Evolutionary conservation across 179 eudicot species (phyloP).

Genomic region (Sideroxylon spinosum): DNA sequence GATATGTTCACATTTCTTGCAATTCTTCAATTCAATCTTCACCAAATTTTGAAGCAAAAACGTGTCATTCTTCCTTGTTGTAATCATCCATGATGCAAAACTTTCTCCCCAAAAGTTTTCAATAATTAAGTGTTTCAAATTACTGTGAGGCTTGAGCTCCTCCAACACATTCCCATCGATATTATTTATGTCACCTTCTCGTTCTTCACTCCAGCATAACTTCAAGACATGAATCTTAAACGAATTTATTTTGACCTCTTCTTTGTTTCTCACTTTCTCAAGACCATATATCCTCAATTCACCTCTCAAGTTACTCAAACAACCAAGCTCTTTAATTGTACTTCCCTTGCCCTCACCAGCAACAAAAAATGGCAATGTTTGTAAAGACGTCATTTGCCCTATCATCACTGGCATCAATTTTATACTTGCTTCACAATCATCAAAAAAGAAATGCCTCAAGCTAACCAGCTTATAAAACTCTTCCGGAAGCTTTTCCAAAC

Average conservation of each 20-base stretch:
- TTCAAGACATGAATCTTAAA: background rate
- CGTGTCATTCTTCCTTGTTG: too few relatives aligned
- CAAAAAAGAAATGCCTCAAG: conserved; percentile 22
- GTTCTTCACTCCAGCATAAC: background rate
- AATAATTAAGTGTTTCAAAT: background rate
- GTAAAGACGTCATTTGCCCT: conserved; percentile 22
- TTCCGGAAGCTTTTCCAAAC: conserved; percentile 12
- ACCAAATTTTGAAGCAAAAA: too few relatives aligned
- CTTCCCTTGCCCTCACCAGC: conserved; percentile 21
- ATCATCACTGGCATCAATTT: conserved; percentile 23
- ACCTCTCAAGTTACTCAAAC: conserved; percentile 19
- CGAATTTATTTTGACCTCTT: conserved; percentile 11
- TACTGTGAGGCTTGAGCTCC: background rate
- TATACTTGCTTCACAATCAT: background rate
- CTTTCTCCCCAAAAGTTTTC: too few relatives aligned
- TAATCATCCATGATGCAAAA: too few relatives aligned
- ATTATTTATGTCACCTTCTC: background rate
- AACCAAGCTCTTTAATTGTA: conserved; percentile 19
- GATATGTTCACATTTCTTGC: too few relatives aligned
- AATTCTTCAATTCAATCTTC: too few relatives aligned
- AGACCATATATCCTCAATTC: conserved; percentile 12
- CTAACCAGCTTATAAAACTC: conserved; percentile 15
- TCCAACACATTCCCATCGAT: conserved; percentile 1
- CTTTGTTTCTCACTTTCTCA: conserved; percentile 11
- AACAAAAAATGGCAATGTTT: conserved; percentile 22